Percentiles rank a stretch among this genome's conserved stretches.
Conservation (phyloP, 78 protist species). For the Capsaspora owczarzaki region DNA sequence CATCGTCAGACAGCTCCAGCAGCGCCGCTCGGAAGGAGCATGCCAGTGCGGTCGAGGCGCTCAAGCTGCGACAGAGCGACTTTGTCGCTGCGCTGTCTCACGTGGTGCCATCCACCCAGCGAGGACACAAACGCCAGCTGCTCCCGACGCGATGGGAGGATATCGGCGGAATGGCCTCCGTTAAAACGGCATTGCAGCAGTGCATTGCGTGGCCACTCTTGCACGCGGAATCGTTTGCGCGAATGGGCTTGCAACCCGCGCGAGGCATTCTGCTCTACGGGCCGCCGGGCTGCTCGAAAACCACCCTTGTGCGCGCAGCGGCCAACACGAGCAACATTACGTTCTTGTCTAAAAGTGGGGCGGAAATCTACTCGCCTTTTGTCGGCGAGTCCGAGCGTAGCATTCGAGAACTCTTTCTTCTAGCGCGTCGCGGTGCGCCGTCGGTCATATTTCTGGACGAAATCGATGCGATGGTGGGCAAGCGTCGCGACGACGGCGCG, state of each 20-base stretch:
- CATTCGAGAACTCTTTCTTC: slow-evolving; percentile 45
- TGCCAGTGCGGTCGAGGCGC: background rate
- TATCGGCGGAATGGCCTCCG: slow-evolving; percentile 90
- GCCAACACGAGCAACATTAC: background rate
- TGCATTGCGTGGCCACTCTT: slow-evolving; percentile 85
- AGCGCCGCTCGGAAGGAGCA: background rate
- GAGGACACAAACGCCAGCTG: slow-evolving; percentile 23
- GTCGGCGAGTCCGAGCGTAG: slow-evolving; percentile 70
- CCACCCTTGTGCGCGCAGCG: slow-evolving; percentile 66
- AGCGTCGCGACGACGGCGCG: slow-evolving; percentile 15
- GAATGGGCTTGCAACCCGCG: slow-evolving; percentile 88
- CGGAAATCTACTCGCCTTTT: slow-evolving; percentile 58
- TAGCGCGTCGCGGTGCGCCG: slow-evolving; percentile 75
- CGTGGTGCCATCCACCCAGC: slow-evolving; percentile 47
- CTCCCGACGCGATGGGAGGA: slow-evolving; percentile 79
- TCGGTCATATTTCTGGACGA: slow-evolving; percentile 71
- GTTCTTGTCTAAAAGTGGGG: background rate
- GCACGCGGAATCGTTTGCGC: slow-evolving; percentile 67
- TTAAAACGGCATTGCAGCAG: slow-evolving; percentile 71
- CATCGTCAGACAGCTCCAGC: slow-evolving; percentile 5
- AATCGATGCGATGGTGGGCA: slow-evolving; percentile 49
- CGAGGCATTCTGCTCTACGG: slow-evolving; percentile 86
- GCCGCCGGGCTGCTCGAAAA: slow-evolving; percentile 94
- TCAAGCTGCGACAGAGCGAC: background rate
- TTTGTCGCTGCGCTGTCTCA: background rate